Evolutionary conservation across 306 rosid species (phyloP), one percentile per base, ranked within the genome.

Genomic region (Oemleria cerasiformis): DNA sequence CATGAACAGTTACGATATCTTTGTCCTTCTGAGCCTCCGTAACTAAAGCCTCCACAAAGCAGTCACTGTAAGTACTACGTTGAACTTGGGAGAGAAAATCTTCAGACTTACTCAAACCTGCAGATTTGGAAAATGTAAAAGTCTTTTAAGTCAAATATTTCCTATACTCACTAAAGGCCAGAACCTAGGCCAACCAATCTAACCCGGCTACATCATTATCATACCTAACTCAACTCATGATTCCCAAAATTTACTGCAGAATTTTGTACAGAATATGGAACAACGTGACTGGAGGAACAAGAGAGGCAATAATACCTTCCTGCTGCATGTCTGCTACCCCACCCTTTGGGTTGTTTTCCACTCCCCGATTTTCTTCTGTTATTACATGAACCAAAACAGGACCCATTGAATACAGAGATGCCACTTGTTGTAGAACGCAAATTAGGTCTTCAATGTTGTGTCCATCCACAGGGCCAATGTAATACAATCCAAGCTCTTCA

Each of bases 381-480:
- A 91, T 70, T 23, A 93, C 96, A 79, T 93, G 98, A 77, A 93
- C 79, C 82, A 93, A 81, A 72, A 93, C 98, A 79, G 98, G 96
- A 68, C 98, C 98, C 90, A 83, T 86, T 6, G 98, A 88, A 87
- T 90, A 82, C 47, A 93, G 81, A 71, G 97, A 90, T 58, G 97
- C 93, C 67, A 93, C 98, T 87, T 87, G 88, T 83, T 83, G 85
- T 72, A 93, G 81, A 83, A 91, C 94, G 75, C 86, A 82, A 73
- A 88, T 70, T 16, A 93, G 84, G 74, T 93, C 96, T 74, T 90
- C 97, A 63, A 93, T 70, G 70, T 93, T 88, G 83, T 87, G 90
- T 74, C 98, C 98, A 78, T 93, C 97, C 67, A 93, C 96, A 21
- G 97, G 98, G 41, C 98, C 98, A 61, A 93, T 93, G 78, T 91